A percentile compares a stretch with the other conserved stretches of the same genome.
phyloP scores from a whole-genome alignment of 2,329 filamentous ascomycete species.

The Penicillium polonicum region DNA sequence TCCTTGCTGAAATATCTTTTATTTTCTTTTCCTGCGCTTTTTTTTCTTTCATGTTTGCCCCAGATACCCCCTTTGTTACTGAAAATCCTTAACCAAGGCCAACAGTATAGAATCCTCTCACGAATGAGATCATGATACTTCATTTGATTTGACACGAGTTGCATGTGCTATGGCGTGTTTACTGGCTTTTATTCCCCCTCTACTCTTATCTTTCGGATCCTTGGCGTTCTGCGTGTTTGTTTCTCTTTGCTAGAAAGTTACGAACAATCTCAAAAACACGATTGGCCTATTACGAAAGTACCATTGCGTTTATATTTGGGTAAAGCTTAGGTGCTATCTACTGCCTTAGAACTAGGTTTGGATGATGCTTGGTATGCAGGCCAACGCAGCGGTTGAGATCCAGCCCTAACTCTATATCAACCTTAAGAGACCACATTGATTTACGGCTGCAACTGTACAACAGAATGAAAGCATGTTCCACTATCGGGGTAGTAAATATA shows the following conservation, averaged over 20 bases:
- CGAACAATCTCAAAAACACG: not conserved
- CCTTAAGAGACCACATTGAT: not conserved
- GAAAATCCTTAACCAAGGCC: conserved; percentile 1
- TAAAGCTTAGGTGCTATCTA: not conserved
- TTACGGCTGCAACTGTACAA: not conserved
- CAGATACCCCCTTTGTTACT: conserved; percentile 15
- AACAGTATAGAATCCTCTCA: conserved; percentile 10
- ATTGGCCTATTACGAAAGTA: not conserved
- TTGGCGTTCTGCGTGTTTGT: conserved; percentile 2
- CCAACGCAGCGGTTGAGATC: not conserved
- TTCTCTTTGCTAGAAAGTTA: not conserved
- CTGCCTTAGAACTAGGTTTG: too few species aligned
- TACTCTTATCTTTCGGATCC: not conserved
- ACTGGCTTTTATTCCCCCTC: not conserved
- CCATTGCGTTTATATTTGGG: not conserved
- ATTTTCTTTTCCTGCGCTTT: not conserved
- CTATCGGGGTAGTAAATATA: not conserved
- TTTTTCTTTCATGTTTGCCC: conserved; percentile 2
- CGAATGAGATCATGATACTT: conserved; percentile 14
- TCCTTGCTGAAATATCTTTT: not conserved
- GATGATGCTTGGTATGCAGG: not conserved
- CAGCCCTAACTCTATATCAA: not conserved
- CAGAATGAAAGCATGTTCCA: not conserved
- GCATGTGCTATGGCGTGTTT: conserved; percentile 5
- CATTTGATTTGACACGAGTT: conserved; percentile 1